A percentile compares a stretch with the other conserved stretches of the same genome.
These are phyloP conservation scores for Nothophytophthora sp. DNA, from an alignment of 352 stramenopile genomes.

Conservation along the genomic window DNA sequence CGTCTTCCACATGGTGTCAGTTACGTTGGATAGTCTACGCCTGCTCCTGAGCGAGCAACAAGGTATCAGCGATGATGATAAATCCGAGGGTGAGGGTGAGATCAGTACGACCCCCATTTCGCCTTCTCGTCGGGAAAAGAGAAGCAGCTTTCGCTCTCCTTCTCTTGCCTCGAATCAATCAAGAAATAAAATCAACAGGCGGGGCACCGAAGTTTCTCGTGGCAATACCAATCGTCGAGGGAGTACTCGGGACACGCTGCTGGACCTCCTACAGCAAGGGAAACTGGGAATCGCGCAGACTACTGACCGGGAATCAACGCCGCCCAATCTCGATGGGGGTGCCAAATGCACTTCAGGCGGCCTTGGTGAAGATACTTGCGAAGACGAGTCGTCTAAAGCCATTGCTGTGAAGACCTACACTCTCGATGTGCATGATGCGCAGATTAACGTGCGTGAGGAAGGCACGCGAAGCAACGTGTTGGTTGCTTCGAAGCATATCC, in stretches of 20 bases:
- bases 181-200: neutral
- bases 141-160: constrained; percentile 19
- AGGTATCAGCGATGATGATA: constrained; percentile 8
- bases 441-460: constrained; percentile 82
- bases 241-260: constrained; percentile 58
- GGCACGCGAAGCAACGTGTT: constrained; percentile 65
- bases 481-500: constrained; percentile 75
- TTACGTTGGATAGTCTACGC: constrained; percentile 52
- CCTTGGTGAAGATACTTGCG: constrained; percentile 11
- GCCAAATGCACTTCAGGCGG: constrained; percentile 11
- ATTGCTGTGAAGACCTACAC: constrained; percentile 78
- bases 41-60: constrained; percentile 38
- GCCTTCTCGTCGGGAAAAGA: constrained; percentile 10
- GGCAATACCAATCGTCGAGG: constrained; percentile 28
- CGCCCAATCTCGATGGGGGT: constrained; percentile 11
- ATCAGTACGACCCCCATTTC: constrained; percentile 3
- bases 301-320: constrained; percentile 16
- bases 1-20: constrained; percentile 70
- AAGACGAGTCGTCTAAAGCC: constrained; percentile 17
- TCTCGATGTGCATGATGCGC: constrained; percentile 69
- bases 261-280: constrained; percentile 76
- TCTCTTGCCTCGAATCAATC: constrained; percentile 9
- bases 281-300: constrained; percentile 51
- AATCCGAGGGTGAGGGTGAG: neutral
- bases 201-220: neutral